Conservation (phyloP, 345 rosid genomes). For the Populus tremula region DNA sequence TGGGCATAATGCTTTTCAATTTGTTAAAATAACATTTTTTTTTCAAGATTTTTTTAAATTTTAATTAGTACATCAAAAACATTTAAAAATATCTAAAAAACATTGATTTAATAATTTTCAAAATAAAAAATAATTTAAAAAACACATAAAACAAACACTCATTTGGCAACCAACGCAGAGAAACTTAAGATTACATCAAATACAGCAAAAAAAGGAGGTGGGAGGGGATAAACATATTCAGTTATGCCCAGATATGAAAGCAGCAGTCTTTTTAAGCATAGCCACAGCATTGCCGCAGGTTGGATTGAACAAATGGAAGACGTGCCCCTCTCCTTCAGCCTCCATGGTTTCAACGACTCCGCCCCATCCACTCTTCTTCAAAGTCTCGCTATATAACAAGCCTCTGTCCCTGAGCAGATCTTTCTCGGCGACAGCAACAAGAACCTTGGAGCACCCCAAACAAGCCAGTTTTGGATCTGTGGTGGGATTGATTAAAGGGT, state of each 20-base stretch:
- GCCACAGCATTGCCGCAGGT: neutral
- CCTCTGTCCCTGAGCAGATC: conserved; percentile 25
- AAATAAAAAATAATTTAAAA: no score
- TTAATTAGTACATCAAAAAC: no score
- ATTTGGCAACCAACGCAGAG: no score
- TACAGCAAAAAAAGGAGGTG: no score
- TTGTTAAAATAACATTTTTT: no score
- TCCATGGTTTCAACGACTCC: conserved; percentile 16
- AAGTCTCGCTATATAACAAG: conserved; percentile 9
- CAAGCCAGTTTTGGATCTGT: conserved; percentile 5
- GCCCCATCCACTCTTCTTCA: conserved; percentile 17
- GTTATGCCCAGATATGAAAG: neutral
- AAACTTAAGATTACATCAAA: no score
- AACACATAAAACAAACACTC: no score
- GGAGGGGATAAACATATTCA: neutral
- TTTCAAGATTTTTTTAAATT: no score
- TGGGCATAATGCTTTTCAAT: no score
- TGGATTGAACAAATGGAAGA: conserved; percentile 17
- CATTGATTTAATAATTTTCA: no score
- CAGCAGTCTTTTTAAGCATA: neutral
- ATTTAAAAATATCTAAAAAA: no score
- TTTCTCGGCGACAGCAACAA: conserved; percentile 17
- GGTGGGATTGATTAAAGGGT: conserved; percentile 18
- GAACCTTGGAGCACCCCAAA: conserved; percentile 18
- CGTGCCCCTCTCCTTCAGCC: conserved; percentile 14